Conservation (phyloP, 805 yeast genomes). For the Ogataea chonburiensis region DNA sequence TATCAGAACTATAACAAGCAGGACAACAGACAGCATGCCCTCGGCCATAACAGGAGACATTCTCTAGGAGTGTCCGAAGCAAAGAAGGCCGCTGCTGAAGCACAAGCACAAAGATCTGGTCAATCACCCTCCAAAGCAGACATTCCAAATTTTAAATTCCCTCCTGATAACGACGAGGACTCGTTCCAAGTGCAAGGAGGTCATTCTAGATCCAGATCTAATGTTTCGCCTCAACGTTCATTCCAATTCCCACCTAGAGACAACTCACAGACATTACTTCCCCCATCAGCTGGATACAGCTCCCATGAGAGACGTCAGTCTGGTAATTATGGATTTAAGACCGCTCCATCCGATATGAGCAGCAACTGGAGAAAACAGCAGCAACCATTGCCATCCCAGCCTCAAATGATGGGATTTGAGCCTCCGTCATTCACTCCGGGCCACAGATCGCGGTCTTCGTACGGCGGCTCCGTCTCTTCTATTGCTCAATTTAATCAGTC, state of each 20-base stretch:
- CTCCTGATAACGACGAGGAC: constrained; percentile 37
- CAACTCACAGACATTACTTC: constrained; percentile 36
- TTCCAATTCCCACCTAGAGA: constrained; percentile 67
- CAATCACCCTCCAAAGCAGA: constrained; percentile 34
- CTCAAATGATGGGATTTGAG: constrained; percentile 25
- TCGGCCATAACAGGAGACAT: constrained; percentile 88
- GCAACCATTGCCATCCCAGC: constrained; percentile 30
- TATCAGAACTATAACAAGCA: constrained; percentile 21
- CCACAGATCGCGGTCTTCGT: constrained; percentile 73
- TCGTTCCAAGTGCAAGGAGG: constrained; percentile 10
- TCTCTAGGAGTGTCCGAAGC: constrained; percentile 91
- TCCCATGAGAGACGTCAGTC: constrained; percentile 44
- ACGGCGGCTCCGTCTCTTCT: constrained; percentile 61
- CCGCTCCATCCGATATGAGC: constrained; percentile 46
- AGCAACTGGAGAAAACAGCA: constrained; percentile 68
- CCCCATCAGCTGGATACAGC: constrained; percentile 54
- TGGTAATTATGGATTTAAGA: constrained; percentile 39
- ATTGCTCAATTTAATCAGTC: constrained; percentile 37
- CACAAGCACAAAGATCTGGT: constrained; percentile 63
- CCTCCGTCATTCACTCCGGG: constrained; percentile 62
- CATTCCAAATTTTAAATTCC: constrained; percentile 54
- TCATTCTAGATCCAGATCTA: constrained; percentile 35
- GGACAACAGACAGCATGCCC: constrained; percentile 33
- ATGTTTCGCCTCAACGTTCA: constrained; percentile 43
- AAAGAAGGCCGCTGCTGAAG: constrained; percentile 93